Evolutionary conservation across 495 filamentous ascomycete species (phyloP).

Genomic region (Alectoria sarmentosa): DNA sequence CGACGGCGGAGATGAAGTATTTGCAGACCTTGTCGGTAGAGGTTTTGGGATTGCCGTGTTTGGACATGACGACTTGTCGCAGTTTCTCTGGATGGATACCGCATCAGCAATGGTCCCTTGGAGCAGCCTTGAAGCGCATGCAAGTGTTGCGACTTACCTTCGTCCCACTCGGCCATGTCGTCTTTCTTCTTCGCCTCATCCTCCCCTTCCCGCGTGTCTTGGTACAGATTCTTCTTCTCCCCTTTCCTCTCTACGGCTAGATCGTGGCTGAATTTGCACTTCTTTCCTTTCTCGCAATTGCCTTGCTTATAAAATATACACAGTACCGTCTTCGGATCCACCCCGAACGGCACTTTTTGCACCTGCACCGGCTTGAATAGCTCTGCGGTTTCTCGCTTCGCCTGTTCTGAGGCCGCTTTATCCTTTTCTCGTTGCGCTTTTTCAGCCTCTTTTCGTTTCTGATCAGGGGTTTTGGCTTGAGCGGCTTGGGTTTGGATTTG

Average conservation of each 20-base stretch:
- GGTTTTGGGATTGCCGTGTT: slow-evolving; percentile 94
- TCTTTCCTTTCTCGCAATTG: slow-evolving; percentile 91
- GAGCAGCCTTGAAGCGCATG: background rate
- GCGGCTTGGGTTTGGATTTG: slow-evolving; percentile 65
- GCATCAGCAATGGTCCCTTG: background rate
- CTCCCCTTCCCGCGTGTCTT: slow-evolving; percentile 65
- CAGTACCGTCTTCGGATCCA: slow-evolving; percentile 97
- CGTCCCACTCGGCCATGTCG: slow-evolving; percentile 93
- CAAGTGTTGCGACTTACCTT: slow-evolving; percentile 32
- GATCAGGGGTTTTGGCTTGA: slow-evolving; percentile 66
- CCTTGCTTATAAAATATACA: slow-evolving; percentile 96
- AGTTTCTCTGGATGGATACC: slow-evolving; percentile 57
- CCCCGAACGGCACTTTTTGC: slow-evolving; percentile 95
- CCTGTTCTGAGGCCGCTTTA: slow-evolving; percentile 78
- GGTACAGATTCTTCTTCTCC: slow-evolving; percentile 87
- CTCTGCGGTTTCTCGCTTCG: slow-evolving; percentile 68
- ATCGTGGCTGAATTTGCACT: slow-evolving; percentile 98
- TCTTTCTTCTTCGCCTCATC: slow-evolving; percentile 78
- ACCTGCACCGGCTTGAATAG: slow-evolving; percentile 91
- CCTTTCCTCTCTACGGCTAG: slow-evolving; percentile 79
- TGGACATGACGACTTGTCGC: slow-evolving; percentile 79
- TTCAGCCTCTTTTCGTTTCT: slow-evolving; percentile 85
- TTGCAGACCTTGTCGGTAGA: slow-evolving; percentile 99
- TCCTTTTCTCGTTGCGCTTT: slow-evolving; percentile 78
- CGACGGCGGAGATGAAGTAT: slow-evolving; percentile 94